phyloP scores from a whole-genome alignment of 1,284 basidiomycete species.

The Neolentinus lepideus region DNA sequence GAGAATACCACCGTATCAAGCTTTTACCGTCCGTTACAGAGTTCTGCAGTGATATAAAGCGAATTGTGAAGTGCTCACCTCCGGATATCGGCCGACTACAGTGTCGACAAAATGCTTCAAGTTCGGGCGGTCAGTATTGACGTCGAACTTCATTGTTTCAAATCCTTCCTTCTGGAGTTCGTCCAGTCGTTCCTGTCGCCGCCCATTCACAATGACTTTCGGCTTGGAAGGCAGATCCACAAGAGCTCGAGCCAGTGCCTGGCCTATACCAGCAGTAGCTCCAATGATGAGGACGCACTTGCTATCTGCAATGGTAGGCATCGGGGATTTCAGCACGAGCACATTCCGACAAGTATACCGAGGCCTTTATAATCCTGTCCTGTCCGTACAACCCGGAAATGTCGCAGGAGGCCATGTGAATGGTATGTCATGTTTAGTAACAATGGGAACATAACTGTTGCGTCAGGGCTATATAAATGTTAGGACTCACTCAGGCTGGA shows the following conservation, averaged over 20 bases:
- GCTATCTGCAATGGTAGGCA: slow-evolving; percentile 40
- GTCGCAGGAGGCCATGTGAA: no score
- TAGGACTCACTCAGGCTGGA: no score
- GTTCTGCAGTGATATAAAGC: no score
- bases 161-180: slow-evolving; percentile 32
- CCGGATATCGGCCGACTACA: slow-evolving; percentile 35
- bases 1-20: slow-evolving; percentile 41
- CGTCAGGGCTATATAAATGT: no score
- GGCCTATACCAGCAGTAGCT: slow-evolving; percentile 58
- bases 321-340: slow-evolving; percentile 17
- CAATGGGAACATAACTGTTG: no score
- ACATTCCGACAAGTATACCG: no score
- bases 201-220: slow-evolving; percentile 47
- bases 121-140: slow-evolving; percentile 27
- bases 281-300: slow-evolving; percentile 56
- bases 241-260: slow-evolving; percentile 49
- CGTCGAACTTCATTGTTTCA: slow-evolving; percentile 35
- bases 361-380: no score
- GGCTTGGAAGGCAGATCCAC: slow-evolving; percentile 42
- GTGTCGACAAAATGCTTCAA: slow-evolving; percentile 34
- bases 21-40: slow-evolving; percentile 14
- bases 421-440: no score
- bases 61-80: slow-evolving; percentile 22
- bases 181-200: slow-evolving; percentile 44
- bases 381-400: no score